Evolutionary conservation across 208 protist genomes (phyloP), one percentile per base, ranked within the genome.

Genomic region (Balamuthia mandrillaris): DNA sequence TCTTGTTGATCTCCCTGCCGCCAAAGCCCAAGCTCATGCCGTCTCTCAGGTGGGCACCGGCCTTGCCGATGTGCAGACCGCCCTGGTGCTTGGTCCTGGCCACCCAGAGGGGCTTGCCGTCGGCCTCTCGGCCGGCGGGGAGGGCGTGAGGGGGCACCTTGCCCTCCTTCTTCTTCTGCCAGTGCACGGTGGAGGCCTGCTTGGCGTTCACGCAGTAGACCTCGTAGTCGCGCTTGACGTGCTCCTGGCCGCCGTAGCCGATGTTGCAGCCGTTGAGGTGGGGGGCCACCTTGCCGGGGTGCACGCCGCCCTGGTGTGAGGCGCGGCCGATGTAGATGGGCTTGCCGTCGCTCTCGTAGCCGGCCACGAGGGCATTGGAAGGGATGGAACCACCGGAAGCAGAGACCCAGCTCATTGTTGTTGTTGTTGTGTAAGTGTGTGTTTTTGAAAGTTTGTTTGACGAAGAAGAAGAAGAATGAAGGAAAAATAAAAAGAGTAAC

Each of bases 391-490:
- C 37, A 41, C 49, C 31, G 2, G 35, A 51, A 4, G 33, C 63
- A 21, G 42, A 27, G 6, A 72, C 63, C 63, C 63, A 72, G 63
- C 63, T 72, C 63, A 72, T 72, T 7, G n/a, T 63, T 63, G n/a
- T n/a, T n/a, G n/a, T n/a, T n/a, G n/a, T n/a, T n/a, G n/a, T n/a
- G n/a, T n/a, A n/a, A n/a, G n/a, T n/a, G n/a, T n/a, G n/a, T n/a
- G n/a, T n/a, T n/a, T n/a, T n/a, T n/a, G n/a, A n/a, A n/a, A n/a
- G n/a, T n/a, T n/a, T n/a, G n/a, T n/a, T n/a, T n/a, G n/a, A n/a
- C n/a, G n/a, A n/a, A n/a, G n/a, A n/a, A n/a, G n/a, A n/a, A n/a
- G n/a, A n/a, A n/a, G n/a, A n/a, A n/a, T n/a, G n/a, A n/a, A n/a
- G n/a, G n/a, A n/a, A n/a, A n/a, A n/a, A n/a, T n/a, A n/a, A n/a